Percentiles rank a stretch among this genome's conserved stretches.
These are phyloP conservation scores for Tricholoma flavovirens DNA, from an alignment of 768 basidiomycete genomes.

Conservation along the genomic window DNA sequence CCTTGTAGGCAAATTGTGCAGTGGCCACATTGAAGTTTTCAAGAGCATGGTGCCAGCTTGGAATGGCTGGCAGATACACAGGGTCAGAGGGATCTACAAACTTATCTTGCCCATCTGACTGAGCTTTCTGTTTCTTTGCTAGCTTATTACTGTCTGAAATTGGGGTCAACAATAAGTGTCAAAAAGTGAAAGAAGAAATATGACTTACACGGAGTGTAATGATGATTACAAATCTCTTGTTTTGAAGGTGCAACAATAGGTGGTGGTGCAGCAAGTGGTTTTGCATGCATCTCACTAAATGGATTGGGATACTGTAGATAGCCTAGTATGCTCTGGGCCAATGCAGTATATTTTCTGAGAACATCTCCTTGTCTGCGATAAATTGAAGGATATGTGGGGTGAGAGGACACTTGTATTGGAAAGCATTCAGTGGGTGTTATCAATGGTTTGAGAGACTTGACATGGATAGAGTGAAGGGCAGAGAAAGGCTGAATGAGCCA, in stretches of 20 bases:
- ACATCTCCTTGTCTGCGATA: neutral
- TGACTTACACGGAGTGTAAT: neutral
- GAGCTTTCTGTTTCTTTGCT: neutral
- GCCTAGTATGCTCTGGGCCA: no score
- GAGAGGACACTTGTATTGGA: neutral
- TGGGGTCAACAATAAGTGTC: no score
- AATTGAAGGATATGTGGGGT: neutral
- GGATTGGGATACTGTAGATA: neutral
- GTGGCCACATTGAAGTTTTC: neutral
- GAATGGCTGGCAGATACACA: neutral
- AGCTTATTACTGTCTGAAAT: no score
- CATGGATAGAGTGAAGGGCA: neutral
- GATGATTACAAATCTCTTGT: neutral
- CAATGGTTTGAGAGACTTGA: neutral
- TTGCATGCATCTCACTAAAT: neutral
- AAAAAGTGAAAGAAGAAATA: no score
- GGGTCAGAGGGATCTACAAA: neutral
- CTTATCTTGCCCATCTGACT: neutral
- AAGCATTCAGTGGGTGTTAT: neutral
- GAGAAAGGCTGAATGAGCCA: neutral
- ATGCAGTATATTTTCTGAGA: neutral
- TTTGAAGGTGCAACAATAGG: neutral
- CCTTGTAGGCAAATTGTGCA: neutral
- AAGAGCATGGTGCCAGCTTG: neutral
- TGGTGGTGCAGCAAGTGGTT: neutral